A percentile compares a stretch with the other conserved stretches of the same genome.
These are phyloP conservation scores for Ogataea populi-albae DNA, from an alignment of 805 yeast species.

Conservation along the genomic window DNA sequence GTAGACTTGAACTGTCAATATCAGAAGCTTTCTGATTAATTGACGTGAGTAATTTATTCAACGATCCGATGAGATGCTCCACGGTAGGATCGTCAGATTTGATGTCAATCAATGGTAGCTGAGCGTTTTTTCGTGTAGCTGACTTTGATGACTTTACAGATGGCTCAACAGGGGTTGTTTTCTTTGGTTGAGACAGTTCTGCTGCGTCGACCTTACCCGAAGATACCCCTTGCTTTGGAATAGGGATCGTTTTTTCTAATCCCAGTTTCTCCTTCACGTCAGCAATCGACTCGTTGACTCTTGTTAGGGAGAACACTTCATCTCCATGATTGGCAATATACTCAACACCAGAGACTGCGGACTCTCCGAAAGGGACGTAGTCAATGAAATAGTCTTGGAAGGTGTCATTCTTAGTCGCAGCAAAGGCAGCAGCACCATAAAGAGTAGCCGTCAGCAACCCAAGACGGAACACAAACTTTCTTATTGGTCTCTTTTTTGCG, in stretches of 20 bases:
- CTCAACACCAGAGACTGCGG: conserved; percentile 49
- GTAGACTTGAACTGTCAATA: conserved; percentile 21
- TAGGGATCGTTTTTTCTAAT: conserved; percentile 37
- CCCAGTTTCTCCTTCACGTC: conserved; percentile 38
- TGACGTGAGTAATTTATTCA: conserved; percentile 36
- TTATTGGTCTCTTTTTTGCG: conserved; percentile 23
- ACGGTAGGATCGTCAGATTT: conserved; percentile 33
- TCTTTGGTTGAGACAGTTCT: conserved; percentile 7
- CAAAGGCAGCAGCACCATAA: conserved; percentile 60
- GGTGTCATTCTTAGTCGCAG: conserved; percentile 53
- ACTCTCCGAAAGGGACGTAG: conserved; percentile 63
- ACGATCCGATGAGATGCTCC: conserved; percentile 32
- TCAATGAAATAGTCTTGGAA: conserved; percentile 62
- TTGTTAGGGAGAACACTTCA: conserved; percentile 20
- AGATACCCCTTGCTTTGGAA: conserved; percentile 39
- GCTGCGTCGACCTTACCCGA: conserved; percentile 32
- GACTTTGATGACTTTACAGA: conserved; percentile 10
- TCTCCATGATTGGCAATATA: conserved; percentile 27
- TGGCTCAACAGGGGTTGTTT: conserved; percentile 9
- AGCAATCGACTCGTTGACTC: conserved; percentile 27
- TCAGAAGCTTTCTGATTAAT: conserved; percentile 24
- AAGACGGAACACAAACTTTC: conserved; percentile 27
- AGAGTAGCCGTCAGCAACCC: conserved; percentile 28
- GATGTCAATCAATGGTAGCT: conserved; percentile 32
- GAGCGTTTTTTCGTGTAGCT: not conserved